Evolutionary conservation across 352 stramenopile genomes (phyloP), one percentile per base, ranked within the genome.

Genomic region (Pythium apleroticum): DNA sequence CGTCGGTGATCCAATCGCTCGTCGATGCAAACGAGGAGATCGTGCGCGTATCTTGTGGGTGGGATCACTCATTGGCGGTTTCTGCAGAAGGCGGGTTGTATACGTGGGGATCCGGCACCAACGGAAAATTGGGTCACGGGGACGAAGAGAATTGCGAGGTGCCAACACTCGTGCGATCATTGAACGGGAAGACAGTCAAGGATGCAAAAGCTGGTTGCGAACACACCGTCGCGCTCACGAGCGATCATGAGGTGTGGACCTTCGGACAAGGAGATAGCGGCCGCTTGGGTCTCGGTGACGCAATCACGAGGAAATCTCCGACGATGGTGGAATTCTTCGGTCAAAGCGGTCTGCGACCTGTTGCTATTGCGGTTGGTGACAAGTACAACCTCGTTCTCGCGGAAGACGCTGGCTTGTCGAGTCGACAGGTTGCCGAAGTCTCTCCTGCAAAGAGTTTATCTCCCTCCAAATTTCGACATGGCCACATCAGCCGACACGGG

Each of bases 311-410:
- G 0, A 95, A 93, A 60, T 39, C 65, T 0, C 87, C 87, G 15
- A 86, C 77, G 4, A 62, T 72, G 55, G 68, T 95, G 30, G 81
- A 92, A 17, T 52, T 78, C 8, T 90, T 93, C 57, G 53, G 63
- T 0, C 65, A 85, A 20, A 76, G 60, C 14, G 77, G 75, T 0
- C 28, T 90, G 10, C 76, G 77, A 30, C 81, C 84, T 6, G 77
- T 95, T 10, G 79, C 85, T 12, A 90, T 94, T 43, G 87, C 87
- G 22, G 87, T 93, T 12, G 87, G 87, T 11, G 87, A 95, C 69
- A 95, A 95, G 64, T 95, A 95, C 54, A 95, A 93, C 31, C 71
- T 95, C 9, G 69, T 95, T 39, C 62, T 95, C 17, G 85, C 90
- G 0, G 77, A 77, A 37, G 71, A 89, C 25, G 19, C 37, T 20